Percentiles rank a stretch among this genome's conserved stretches.
These are phyloP conservation scores for Lichtheimia ramosa DNA, from an alignment of 371 early-diverging fungal species.

Conservation along the genomic window DNA sequence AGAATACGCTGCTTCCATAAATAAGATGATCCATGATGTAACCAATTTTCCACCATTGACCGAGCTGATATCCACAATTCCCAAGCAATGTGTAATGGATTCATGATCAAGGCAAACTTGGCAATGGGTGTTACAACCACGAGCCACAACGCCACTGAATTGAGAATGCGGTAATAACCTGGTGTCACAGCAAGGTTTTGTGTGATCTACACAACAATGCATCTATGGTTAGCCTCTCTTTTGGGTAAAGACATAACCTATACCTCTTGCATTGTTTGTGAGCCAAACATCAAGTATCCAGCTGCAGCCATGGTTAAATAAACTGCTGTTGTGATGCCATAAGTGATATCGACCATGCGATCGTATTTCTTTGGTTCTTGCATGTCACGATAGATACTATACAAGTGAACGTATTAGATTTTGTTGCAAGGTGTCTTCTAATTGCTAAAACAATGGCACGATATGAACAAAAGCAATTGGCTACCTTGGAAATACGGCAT, in stretches of 20 bases:
- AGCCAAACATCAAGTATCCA: constrained; percentile 81
- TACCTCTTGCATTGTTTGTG: constrained; percentile 55
- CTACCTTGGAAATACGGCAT: constrained; percentile 74
- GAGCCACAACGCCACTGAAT: constrained; percentile 22
- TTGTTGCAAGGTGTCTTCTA: too few species aligned
- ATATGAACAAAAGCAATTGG: too few species aligned
- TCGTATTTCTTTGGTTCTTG: constrained; percentile 48
- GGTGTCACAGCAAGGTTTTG: constrained; percentile 52
- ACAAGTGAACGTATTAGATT: too few species aligned
- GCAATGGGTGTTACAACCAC: constrained; percentile 27
- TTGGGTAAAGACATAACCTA: constrained; percentile 60
- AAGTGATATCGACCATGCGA: constrained; percentile 36
- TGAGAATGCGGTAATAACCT: constrained; percentile 25
- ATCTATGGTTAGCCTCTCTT: constrained; percentile 35
- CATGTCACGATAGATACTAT: constrained; percentile 70
- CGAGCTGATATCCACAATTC: constrained; percentile 30
- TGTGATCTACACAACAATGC: constrained; percentile 47
- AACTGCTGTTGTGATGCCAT: constrained; percentile 24
- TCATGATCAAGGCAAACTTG: constrained; percentile 48
- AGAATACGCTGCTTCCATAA: constrained; percentile 16
- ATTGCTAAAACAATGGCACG: too few species aligned
- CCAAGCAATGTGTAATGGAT: constrained; percentile 52
- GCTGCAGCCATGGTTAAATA: constrained; percentile 35
- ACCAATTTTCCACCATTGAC: constrained; percentile 16
- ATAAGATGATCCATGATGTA: constrained; percentile 1